These are phyloP conservation scores for Glycine latifolia DNA, from an alignment of 306 rosid species.

Conservation along the genomic window DNA sequence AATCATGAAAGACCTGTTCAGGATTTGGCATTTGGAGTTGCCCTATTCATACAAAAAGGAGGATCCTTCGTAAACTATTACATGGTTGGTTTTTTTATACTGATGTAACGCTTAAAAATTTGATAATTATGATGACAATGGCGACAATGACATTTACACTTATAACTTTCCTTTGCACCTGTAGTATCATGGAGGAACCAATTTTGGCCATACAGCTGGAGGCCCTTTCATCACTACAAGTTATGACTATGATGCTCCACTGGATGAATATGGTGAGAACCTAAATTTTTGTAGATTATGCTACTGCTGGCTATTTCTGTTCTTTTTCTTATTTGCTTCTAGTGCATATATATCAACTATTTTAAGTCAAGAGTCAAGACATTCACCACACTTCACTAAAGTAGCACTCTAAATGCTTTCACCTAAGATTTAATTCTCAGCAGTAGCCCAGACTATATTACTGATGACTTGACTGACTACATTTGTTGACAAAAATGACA, in stretches of 20 bases:
- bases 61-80: slow-evolving; percentile 95
- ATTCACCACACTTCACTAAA: background rate
- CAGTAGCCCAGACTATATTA: slow-evolving; percentile 1
- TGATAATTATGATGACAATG: slow-evolving; percentile 5
- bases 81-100: slow-evolving; percentile 71
- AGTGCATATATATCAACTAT: slow-evolving; percentile 4
- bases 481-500: slow-evolving; percentile 46
- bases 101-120: slow-evolving; percentile 36
- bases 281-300: slow-evolving; percentile 14
- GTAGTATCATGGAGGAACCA: slow-evolving; percentile 98
- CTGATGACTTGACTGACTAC: slow-evolving; percentile 35
- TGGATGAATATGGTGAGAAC: slow-evolving; percentile 95
- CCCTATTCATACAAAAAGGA: slow-evolving; percentile 83
- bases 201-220: slow-evolving; percentile 98
- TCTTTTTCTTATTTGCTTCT: slow-evolving; percentile 25
- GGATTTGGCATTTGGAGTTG: slow-evolving; percentile 95
- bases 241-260: slow-evolving; percentile 98
- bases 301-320: background rate
- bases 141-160: slow-evolving; percentile 4
- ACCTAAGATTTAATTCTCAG: slow-evolving; percentile 27
- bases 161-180: slow-evolving; percentile 33
- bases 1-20: slow-evolving; percentile 88
- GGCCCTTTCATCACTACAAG: slow-evolving; percentile 99
- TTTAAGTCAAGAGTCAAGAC: slow-evolving; percentile 24
- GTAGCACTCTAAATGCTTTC: slow-evolving; percentile 25